phyloP scores from a whole-genome alignment of 306 rosid species.

The Vigna radiata region DNA sequence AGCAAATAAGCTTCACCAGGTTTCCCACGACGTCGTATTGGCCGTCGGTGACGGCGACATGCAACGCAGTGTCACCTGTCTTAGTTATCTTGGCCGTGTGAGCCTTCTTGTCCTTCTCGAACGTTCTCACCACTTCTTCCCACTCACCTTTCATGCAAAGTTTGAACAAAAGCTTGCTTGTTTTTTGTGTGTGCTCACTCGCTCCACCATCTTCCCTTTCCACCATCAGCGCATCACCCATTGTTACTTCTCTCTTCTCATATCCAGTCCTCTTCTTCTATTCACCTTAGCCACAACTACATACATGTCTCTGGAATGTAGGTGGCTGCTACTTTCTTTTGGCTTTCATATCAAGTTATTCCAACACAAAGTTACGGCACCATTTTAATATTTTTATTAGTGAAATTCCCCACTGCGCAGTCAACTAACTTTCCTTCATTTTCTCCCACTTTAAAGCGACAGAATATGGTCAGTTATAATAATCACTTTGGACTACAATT shows the following conservation, averaged over 20 bases:
- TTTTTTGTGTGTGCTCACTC: not conserved
- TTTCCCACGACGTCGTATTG: constrained; percentile 32
- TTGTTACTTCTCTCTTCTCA: not conserved
- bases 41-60: constrained; percentile 56
- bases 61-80: constrained; percentile 60
- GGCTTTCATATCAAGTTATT: not conserved
- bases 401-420: too few relatives aligned
- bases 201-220: not conserved
- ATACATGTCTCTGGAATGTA: too few relatives aligned
- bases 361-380: not conserved
- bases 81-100: constrained; percentile 46
- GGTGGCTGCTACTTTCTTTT: not conserved
- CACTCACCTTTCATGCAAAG: constrained; percentile 49
- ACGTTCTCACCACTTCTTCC: constrained; percentile 37
- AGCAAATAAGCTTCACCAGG: not conserved
- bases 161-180: constrained; percentile 20
- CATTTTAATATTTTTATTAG: too few relatives aligned
- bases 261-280: too few relatives aligned
- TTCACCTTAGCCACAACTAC: too few relatives aligned
- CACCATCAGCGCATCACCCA: too few relatives aligned
- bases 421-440: too few relatives aligned
- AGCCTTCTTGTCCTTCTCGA: not conserved
- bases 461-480: too few relatives aligned
- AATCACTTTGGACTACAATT: too few relatives aligned
- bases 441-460: too few relatives aligned